Percentiles rank a stretch among this genome's conserved stretches.
Conservation (phyloP, 2,329 filamentous ascomycete species). For the Periglandula ipomoeae region DNA sequence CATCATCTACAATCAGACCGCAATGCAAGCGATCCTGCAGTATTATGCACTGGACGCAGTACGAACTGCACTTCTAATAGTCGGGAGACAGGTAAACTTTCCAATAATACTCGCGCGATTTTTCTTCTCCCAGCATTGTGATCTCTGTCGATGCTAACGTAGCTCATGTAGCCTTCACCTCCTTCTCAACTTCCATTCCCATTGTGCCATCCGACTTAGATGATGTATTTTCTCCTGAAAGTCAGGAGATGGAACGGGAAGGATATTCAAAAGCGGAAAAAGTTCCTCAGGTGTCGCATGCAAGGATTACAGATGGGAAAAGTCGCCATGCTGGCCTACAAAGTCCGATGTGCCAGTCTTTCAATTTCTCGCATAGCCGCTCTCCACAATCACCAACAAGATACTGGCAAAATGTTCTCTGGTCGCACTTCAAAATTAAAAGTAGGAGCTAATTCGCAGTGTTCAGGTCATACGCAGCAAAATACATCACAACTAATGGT, state of each 20-base stretch:
- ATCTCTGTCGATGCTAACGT: neutral
- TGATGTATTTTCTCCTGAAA: slow-evolving; percentile 2
- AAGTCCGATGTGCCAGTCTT: slow-evolving; percentile 6
- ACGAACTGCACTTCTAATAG: neutral
- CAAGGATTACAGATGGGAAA: neutral
- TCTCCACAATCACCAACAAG: slow-evolving; percentile 1
- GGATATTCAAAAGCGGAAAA: neutral
- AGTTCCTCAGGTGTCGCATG: neutral
- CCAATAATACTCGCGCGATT: neutral
- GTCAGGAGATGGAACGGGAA: neutral
- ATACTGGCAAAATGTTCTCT: neutral
- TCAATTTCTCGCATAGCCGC: neutral
- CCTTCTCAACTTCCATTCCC: neutral
- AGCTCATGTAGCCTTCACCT: no score
- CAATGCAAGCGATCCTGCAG: neutral
- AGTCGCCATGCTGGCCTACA: neutral
- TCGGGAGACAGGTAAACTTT: neutral
- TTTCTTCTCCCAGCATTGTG: no score
- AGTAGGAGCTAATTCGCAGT: neutral
- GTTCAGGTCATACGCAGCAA: neutral
- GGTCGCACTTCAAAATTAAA: neutral
- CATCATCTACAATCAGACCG: neutral
- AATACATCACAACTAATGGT: neutral
- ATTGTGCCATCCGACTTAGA: neutral
- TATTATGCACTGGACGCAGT: neutral